These are phyloP conservation scores for Mucor lusitanicus DNA, from an alignment of 371 early-diverging fungal genomes.

Conservation along the genomic window DNA sequence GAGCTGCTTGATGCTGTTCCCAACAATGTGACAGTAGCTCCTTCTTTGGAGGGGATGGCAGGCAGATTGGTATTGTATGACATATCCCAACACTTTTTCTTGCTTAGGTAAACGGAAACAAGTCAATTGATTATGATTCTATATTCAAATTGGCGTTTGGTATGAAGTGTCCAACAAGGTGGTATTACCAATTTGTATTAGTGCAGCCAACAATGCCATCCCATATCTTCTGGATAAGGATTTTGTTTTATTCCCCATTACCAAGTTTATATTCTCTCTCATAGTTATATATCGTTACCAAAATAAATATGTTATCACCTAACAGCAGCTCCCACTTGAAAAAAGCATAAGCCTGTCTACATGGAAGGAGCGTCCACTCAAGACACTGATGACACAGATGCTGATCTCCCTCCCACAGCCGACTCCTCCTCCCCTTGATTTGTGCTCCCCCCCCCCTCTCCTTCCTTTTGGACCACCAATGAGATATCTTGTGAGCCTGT, in stretches of 20 bases:
- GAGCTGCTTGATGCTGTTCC: constrained; percentile 19
- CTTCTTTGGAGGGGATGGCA: constrained; percentile 21
- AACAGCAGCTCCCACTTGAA: too few relatives aligned
- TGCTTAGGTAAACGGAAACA: constrained; percentile 16
- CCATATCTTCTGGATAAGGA: constrained; percentile 7
- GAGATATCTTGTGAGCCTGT: neutral
- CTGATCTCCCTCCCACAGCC: constrained; percentile 3
- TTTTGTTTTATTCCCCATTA: too few relatives aligned
- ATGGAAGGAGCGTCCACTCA: too few relatives aligned
- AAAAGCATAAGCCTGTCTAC: too few relatives aligned
- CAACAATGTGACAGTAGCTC: constrained; percentile 17
- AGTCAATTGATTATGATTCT: constrained; percentile 14
- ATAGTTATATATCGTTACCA: too few relatives aligned
- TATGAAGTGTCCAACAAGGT: constrained; percentile 9
- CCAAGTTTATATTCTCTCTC: too few relatives aligned
- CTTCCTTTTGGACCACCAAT: neutral
- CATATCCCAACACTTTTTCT: constrained; percentile 16
- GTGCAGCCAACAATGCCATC: constrained; percentile 9
- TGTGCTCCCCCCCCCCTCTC: neutral
- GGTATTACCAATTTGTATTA: constrained; percentile 11
- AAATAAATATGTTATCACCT: too few relatives aligned
- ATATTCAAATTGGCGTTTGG: constrained; percentile 16
- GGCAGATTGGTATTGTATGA: constrained; percentile 18
- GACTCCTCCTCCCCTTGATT: neutral
- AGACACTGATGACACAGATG: neutral